Evolutionary conservation across 805 yeast species (phyloP).

Genomic region (Nakazawaea siamensis): DNA sequence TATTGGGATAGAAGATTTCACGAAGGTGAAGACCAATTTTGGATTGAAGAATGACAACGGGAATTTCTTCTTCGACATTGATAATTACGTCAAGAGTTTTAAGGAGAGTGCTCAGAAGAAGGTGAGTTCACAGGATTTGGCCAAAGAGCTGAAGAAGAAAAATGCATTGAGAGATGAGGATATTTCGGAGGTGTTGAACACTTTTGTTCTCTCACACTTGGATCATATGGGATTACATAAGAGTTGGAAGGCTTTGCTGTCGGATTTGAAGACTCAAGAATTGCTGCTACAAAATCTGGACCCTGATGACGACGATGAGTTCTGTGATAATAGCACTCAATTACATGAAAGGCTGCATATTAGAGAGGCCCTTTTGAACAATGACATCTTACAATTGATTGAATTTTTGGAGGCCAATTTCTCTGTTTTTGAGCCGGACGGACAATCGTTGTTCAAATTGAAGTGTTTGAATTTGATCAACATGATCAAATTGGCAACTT

Average conservation of each 20-base stretch:
- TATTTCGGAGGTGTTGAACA: constrained; percentile 20
- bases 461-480: constrained; percentile 34
- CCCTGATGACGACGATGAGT: background rate
- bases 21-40: constrained; percentile 42
- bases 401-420: constrained; percentile 27
- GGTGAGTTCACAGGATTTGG: constrained; percentile 12
- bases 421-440: constrained; percentile 28
- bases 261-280: constrained; percentile 31
- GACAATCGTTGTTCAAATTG: constrained; percentile 30
- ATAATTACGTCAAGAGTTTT: constrained; percentile 32
- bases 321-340: constrained; percentile 11
- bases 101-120: constrained; percentile 21
- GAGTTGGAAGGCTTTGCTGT: constrained; percentile 41
- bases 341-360: constrained; percentile 30
- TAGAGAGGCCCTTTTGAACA: constrained; percentile 29
- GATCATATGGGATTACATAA: constrained; percentile 51
- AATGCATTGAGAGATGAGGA: constrained; percentile 13
- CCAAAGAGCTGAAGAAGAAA: background rate
- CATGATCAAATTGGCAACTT: constrained; percentile 22
- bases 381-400: constrained; percentile 36
- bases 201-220: constrained; percentile 38
- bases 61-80: constrained; percentile 40
- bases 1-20: constrained; percentile 36
- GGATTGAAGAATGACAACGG: constrained; percentile 28
- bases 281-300: constrained; percentile 9